Evolutionary conservation across 2,329 filamentous ascomycete species (phyloP).

Genomic region (Cladosporium oxysporum): DNA sequence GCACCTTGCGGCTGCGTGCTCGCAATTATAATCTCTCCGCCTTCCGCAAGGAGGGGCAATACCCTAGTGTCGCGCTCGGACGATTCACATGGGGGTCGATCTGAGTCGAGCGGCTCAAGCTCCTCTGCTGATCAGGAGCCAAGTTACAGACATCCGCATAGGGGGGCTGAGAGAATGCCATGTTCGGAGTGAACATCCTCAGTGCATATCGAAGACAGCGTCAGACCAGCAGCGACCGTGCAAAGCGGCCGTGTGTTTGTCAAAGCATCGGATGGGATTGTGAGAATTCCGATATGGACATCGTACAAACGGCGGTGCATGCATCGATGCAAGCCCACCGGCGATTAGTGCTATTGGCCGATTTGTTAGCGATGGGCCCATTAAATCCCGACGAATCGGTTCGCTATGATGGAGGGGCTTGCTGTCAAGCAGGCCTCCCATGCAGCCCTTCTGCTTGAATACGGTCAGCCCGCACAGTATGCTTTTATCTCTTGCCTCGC

Average conservation of each 20-base stretch:
- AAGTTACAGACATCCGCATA: neutral
- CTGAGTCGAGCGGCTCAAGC: neutral
- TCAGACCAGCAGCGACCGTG: constrained; percentile 9
- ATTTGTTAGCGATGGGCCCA: constrained; percentile 4
- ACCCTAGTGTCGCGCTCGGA: constrained; percentile 17
- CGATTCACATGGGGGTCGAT: constrained; percentile 18
- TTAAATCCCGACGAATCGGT: constrained; percentile 12
- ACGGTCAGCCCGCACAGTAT: neutral
- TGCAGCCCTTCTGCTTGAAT: constrained; percentile 8
- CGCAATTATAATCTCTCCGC: constrained; percentile 2
- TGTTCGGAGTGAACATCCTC: constrained; percentile 4
- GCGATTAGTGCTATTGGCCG: constrained; percentile 14
- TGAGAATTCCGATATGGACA: neutral
- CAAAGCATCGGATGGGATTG: constrained; percentile 10
- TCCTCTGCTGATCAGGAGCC: constrained; percentile 16
- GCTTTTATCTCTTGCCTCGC: neutral
- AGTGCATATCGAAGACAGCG: neutral
- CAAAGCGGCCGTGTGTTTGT: constrained; percentile 2
- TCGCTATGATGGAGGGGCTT: constrained; percentile 12
- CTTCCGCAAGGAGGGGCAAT: constrained; percentile 17
- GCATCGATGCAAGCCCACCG: constrained; percentile 12
- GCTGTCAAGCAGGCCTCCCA: constrained; percentile 18
- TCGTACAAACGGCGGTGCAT: constrained; percentile 13
- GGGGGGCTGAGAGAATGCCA: constrained; percentile 5
- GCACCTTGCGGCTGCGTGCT: constrained; percentile 11